Evolutionary conservation across 768 basidiomycete species (phyloP).

Genomic region (Psilocybe subaeruginosa): DNA sequence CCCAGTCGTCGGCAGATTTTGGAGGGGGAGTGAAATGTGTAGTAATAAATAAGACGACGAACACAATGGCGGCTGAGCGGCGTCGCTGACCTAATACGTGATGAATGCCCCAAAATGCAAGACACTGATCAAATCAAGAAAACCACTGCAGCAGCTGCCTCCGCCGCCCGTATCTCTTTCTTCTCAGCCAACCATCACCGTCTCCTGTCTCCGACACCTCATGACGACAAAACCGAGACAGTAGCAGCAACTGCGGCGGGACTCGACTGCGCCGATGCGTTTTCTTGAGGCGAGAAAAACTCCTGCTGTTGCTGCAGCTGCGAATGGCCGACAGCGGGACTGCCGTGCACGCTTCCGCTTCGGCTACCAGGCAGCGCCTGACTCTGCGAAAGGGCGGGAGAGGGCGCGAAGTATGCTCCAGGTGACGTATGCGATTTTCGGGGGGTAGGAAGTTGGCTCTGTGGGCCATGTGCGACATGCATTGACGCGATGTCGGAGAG

Average conservation of each 20-base stretch:
- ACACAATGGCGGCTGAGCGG: neutral
- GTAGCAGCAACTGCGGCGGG: neutral
- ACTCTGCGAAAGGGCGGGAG: slow-evolving; percentile 14
- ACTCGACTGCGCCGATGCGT: slow-evolving; percentile 10
- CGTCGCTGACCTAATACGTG: slow-evolving; percentile 11
- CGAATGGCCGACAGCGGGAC: slow-evolving; percentile 9
- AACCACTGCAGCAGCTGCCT: slow-evolving; percentile 1
- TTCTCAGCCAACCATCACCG: slow-evolving; percentile 5
- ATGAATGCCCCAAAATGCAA: slow-evolving; percentile 3
- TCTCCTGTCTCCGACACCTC: neutral
- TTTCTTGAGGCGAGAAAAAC: slow-evolving; percentile 12
- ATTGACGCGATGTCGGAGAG: slow-evolving; percentile 68
- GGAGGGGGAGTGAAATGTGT: neutral
- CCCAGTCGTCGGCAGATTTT: neutral
- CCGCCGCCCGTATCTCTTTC: neutral
- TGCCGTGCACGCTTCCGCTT: slow-evolving; percentile 11
- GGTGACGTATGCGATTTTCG: slow-evolving; percentile 29
- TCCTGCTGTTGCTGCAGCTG: slow-evolving; percentile 19
- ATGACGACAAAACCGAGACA: slow-evolving; percentile 6
- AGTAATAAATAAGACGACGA: neutral
- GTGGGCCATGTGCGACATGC: slow-evolving; percentile 18
- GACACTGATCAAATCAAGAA: neutral
- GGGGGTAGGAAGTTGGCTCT: slow-evolving; percentile 23
- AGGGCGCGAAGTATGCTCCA: slow-evolving; percentile 23
- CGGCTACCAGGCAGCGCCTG: neutral